Conservation (phyloP, 345 rosid genomes). For the Eucalyptus paniculata region DNA sequence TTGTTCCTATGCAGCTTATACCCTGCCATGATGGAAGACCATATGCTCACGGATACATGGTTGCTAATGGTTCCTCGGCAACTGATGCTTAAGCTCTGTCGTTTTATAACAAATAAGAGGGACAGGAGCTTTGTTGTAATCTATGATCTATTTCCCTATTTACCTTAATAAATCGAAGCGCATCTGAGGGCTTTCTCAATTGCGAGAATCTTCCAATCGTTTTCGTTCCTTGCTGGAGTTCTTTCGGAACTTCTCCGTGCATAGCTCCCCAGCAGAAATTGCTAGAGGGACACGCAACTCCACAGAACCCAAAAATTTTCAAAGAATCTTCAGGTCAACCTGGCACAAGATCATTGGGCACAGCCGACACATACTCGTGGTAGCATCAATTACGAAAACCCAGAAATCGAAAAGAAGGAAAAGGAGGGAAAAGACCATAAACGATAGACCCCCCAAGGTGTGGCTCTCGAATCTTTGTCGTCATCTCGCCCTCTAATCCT, state of each 20-base stretch:
- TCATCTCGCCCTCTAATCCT: background rate
- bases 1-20: conserved; percentile 17
- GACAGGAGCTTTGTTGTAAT: background rate
- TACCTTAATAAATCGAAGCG: background rate
- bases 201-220: background rate
- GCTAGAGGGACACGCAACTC: background rate
- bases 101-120: background rate
- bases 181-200: background rate
- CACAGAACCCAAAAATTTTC: background rate
- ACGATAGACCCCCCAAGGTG: background rate
- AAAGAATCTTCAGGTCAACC: background rate
- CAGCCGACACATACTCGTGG: background rate
- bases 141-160: background rate
- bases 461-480: conserved; percentile 14
- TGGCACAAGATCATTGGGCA: background rate
- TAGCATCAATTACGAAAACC: background rate
- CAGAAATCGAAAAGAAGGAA: background rate
- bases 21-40: conserved; percentile 20
- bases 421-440: background rate
- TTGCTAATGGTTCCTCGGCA: background rate
- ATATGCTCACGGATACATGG: background rate
- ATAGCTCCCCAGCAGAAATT: background rate
- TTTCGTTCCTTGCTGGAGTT: background rate
- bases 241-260: background rate
- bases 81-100: background rate